Evolutionary conservation across 2,329 filamentous ascomycete genomes (phyloP), one percentile per base, ranked within the genome.

Genomic region (Xylaria sp.): DNA sequence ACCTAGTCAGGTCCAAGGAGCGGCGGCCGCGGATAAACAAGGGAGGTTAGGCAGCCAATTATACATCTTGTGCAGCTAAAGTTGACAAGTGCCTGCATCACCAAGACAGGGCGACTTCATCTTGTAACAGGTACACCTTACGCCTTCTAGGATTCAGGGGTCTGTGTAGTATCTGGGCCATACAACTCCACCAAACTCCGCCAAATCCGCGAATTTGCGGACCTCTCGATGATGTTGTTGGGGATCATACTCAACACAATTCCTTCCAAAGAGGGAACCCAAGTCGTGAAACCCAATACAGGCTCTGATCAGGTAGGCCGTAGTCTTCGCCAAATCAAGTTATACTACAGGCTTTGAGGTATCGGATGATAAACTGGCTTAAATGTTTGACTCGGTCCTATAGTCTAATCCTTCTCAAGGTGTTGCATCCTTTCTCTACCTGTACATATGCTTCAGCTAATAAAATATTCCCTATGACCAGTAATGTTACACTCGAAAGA

Each of bases 121-220:
- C 23, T 12, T 48, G n/a, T 50, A 3, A 23, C 2, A 9, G n/a
- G 10, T 20, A 60, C 23, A 15, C 15, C 15, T 41, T 41, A 12
- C 23, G n/a, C 23, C 8, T 48, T 25, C 41, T 15, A 30, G 28
- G n/a, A n/a, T 30, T 39, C n/a, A n/a, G 12, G 45, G 45, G 28
- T 48, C 23, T 10, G 28, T 28, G 45, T 48, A 13, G 6, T 23
- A 48, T 28, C 45, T 20, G 7, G 46, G 10, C 32, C 43, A 25
- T n/a, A 12, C 34, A 52, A 55, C 63, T 48, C 63, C 63, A 61
- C 63, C 55, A 25, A 43, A 57, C 56, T 50, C 57, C 57, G 57
- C 55, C 2, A 20, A 45, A n/a, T 58, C 55, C 55, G 55, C 55
- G 6, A 45, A 58, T 45, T 45, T 3, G 36, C 55, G 55, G 55